Evolutionary conservation across 306 rosid species (phyloP), one percentile per base, ranked within the genome.

Genomic region (Spatholobus suberectus): DNA sequence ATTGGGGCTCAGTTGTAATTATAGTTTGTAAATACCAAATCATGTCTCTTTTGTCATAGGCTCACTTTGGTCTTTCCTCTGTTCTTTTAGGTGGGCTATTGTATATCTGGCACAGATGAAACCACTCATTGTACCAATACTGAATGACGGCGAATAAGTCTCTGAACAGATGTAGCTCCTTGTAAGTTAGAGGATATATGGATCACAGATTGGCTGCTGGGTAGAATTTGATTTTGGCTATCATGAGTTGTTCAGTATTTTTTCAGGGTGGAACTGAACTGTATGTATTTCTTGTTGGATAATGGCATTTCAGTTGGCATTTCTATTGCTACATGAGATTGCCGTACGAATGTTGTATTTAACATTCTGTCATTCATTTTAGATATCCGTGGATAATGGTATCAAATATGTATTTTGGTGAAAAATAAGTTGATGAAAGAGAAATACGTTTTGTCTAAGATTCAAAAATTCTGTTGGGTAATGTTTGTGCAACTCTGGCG

Each of bases 41-140:
- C 37, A 17, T 18, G 49, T 51, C 17, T 38, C 15, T 6, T 15
- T 79, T 62, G 61, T 35, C 55, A 7, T 47, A 6, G 40, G 41
- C 75, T 89, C 57, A 73, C 68, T 66, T 15, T 51, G 49, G 23
- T 82, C 63, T 38, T 55, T 34, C 77, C 35, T 82, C 76, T 55
- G 68, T 40, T 55, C 40, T 79, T 34, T 52, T 85, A 95, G 99
- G 99, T 95, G 99, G 99, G 99, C 99, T 3, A 95, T 95, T 74
- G 98, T 95, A 74, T 95, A 93, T 82, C 88, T 95, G 83, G 99
- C 99, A 38, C 99, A 95, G 87, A 93, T 93, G 99, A 95, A 95
- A 59, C 99, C 99, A 0, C 97, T 95, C 77, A 95, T 95, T n/a
- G 98, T 95, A 70, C 99, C 99, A 6, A 85, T 95, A 82, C 87